Evolutionary conservation across 768 basidiomycete genomes (phyloP).

Genomic region (Tylopilus plumbeoviolaceoides): DNA sequence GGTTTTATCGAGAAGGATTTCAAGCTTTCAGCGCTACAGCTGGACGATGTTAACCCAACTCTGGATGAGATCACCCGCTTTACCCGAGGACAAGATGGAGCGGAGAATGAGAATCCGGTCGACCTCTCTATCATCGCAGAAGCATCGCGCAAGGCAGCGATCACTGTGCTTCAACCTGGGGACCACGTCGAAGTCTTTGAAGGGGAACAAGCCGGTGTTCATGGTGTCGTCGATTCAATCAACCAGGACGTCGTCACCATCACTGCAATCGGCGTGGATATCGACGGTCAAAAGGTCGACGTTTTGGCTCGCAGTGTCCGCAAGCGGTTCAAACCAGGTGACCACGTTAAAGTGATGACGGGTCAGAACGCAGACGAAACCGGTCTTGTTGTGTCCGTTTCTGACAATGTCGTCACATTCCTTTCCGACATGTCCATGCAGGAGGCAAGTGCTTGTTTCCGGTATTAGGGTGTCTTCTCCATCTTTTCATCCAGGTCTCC

Average conservation of each 20-base stretch:
- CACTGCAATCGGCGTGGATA: conserved; percentile 72
- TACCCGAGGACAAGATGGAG: conserved; percentile 68
- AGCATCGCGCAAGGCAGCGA: conserved; percentile 86
- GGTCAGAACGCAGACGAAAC: conserved; percentile 95
- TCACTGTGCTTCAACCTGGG: conserved; percentile 92
- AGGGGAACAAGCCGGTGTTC: conserved; percentile 91
- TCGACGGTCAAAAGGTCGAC: conserved; percentile 84
- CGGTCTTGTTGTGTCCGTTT: conserved; percentile 89
- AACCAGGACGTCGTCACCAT: conserved; percentile 83
- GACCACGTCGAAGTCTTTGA: conserved; percentile 98
- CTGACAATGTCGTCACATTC: conserved; percentile 91
- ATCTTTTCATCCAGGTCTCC: conserved; percentile 57
- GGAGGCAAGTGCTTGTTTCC: conserved; percentile 54
- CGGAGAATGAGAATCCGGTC: conserved; percentile 62
- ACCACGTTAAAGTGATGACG: conserved; percentile 97
- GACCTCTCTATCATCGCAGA: conserved; percentile 91
- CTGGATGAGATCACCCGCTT: conserved; percentile 96
- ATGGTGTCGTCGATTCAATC: conserved; percentile 90
- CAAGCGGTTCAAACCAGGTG: conserved; percentile 94
- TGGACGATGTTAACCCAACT: conserved; percentile 92
- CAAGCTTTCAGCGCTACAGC: conserved; percentile 67
- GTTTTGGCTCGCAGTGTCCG: conserved; percentile 84
- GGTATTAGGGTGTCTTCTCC: conserved; percentile 1
- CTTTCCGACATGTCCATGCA: conserved; percentile 96
- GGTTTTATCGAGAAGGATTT: conserved; percentile 98